Percentiles rank a stretch among this genome's conserved stretches.
These are phyloP conservation scores for Durio zibethinus DNA, from an alignment of 345 rosid species.

Conservation along the genomic window DNA sequence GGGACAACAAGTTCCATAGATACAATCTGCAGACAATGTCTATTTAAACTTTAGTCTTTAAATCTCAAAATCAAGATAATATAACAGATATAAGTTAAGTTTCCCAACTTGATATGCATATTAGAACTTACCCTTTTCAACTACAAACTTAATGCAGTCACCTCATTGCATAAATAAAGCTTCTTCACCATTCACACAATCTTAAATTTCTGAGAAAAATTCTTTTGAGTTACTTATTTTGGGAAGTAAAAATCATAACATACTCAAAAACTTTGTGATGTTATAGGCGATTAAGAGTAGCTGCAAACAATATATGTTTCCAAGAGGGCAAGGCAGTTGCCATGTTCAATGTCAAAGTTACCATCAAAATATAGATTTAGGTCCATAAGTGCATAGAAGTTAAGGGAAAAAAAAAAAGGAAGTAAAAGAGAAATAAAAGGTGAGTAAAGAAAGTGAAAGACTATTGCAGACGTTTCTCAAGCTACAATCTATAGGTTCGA, in stretches of 20 bases:
- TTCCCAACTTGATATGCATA: background rate
- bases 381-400: background rate
- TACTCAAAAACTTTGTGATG: background rate
- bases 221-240: background rate
- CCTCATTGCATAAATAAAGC: background rate
- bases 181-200: background rate
- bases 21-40: background rate
- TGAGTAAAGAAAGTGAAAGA: background rate
- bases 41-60: background rate
- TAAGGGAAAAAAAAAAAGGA: background rate
- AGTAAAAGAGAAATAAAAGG: background rate
- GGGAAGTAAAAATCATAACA: background rate
- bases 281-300: background rate
- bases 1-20: background rate
- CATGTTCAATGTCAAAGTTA: background rate
- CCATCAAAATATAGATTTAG: background rate
- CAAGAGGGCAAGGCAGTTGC: background rate
- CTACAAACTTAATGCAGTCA: background rate
- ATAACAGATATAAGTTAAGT: background rate
- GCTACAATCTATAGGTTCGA: conserved; percentile 68
- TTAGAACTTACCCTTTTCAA: background rate
- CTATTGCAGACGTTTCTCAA: conserved; percentile 72
- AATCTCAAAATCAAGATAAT: background rate
- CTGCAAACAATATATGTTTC: background rate
- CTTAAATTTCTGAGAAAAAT: background rate